These are phyloP conservation scores for Tricholoma sp. DNA, from an alignment of 768 basidiomycete genomes.

Conservation along the genomic window DNA sequence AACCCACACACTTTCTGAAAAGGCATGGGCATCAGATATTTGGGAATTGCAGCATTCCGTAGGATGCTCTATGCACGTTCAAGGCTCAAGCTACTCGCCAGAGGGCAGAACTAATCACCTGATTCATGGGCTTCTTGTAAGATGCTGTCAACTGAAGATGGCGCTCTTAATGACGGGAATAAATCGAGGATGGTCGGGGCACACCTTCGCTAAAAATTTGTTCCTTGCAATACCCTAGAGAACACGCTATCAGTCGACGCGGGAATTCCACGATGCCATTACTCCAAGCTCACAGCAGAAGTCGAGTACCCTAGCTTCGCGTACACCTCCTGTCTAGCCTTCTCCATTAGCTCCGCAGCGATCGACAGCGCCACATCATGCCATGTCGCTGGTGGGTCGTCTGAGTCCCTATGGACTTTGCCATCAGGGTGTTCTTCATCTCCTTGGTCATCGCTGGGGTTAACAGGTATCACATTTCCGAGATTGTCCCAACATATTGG, in stretches of 20 bases:
- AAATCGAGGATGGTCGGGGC: not conserved
- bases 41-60: slow-evolving; percentile 76
- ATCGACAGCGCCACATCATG: slow-evolving; percentile 89
- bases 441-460: slow-evolving; percentile 19
- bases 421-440: not conserved
- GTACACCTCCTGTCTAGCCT: slow-evolving; percentile 62
- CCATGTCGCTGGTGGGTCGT: slow-evolving; percentile 58
- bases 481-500: slow-evolving; percentile 53
- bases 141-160: slow-evolving; percentile 74
- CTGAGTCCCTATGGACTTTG: slow-evolving; percentile 9
- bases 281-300: slow-evolving; percentile 62
- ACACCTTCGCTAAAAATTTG: slow-evolving; percentile 92
- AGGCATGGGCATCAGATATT: slow-evolving; percentile 77
- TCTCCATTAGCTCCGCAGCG: slow-evolving; percentile 82
- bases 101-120: slow-evolving; percentile 39
- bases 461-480: slow-evolving; percentile 59
- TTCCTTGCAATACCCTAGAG: slow-evolving; percentile 83
- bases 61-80: slow-evolving; percentile 62
- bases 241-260: not conserved
- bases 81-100: slow-evolving; percentile 1
- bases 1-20: slow-evolving; percentile 71
- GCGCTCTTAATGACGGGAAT: not conserved
- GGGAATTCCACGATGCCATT: not conserved
- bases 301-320: slow-evolving; percentile 85
- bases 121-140: slow-evolving; percentile 85